phyloP scores from a whole-genome alignment of 208 protist species.

The Leishmania aethiopica region DNA sequence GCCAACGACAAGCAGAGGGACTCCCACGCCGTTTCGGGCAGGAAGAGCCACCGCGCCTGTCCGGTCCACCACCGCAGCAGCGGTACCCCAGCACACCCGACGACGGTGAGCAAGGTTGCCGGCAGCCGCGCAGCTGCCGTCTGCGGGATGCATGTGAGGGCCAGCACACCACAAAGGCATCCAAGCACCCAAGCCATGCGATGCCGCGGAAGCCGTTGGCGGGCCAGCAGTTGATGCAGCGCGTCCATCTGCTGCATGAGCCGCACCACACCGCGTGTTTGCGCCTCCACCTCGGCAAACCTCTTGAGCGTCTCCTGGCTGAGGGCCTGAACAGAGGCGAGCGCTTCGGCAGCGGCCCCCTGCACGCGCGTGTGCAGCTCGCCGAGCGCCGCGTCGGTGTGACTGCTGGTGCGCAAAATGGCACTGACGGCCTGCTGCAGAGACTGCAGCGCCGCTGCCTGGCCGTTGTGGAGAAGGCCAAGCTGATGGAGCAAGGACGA shows the following conservation, averaged over 20 bases:
- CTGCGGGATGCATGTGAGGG: constrained; percentile 43
- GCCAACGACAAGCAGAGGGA: constrained; percentile 30
- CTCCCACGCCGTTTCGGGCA: constrained; percentile 22
- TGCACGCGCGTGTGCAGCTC: constrained; percentile 35
- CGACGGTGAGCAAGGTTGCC: constrained; percentile 36
- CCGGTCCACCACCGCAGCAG: constrained; percentile 30
- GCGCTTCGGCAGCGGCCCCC: constrained; percentile 31
- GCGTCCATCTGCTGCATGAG: constrained; percentile 57
- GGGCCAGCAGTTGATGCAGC: constrained; percentile 44
- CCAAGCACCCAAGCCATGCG: constrained; percentile 23
- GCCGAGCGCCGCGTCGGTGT: constrained; percentile 28
- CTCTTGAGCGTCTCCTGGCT: constrained; percentile 34
- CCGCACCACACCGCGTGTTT: constrained; percentile 46
- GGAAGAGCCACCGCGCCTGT: constrained; percentile 6
- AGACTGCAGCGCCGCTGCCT: constrained; percentile 37
- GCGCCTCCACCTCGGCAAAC: constrained; percentile 49
- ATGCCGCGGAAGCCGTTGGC: constrained; percentile 32
- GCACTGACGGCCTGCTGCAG: constrained; percentile 24
- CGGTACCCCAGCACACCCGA: constrained; percentile 36
- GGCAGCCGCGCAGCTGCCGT: constrained; percentile 63
- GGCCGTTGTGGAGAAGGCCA: constrained; percentile 35
- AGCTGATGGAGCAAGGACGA: constrained; percentile 41
- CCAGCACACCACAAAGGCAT: constrained; percentile 27
- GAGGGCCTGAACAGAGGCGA: constrained; percentile 36
- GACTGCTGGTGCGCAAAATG: constrained; percentile 29